Evolutionary conservation across 495 filamentous ascomycete species (phyloP).

Genomic region (Hypoxylon fragiforme): DNA sequence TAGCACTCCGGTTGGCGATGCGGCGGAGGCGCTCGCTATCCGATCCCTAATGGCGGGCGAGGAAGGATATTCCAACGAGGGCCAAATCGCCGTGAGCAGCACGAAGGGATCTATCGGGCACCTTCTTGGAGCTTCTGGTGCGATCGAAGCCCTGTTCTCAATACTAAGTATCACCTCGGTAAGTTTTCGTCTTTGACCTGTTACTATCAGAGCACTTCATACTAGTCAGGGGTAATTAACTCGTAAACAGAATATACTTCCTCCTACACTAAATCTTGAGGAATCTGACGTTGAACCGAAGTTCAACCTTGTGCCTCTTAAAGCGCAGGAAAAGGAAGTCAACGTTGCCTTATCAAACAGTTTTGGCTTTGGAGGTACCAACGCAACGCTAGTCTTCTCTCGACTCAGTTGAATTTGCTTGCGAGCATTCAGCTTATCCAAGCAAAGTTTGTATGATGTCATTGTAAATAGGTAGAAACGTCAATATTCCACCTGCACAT

Average conservation of each 20-base stretch:
- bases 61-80: slow-evolving; percentile 62
- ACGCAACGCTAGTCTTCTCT: slow-evolving; percentile 84
- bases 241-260: slow-evolving; percentile 66
- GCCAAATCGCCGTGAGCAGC: slow-evolving; percentile 80
- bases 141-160: slow-evolving; percentile 84
- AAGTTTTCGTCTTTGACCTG: slow-evolving; percentile 39
- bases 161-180: slow-evolving; percentile 77
- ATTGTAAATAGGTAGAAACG: background rate
- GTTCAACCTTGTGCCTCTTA: slow-evolving; percentile 83
- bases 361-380: slow-evolving; percentile 97
- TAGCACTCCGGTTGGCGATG: slow-evolving; percentile 80
- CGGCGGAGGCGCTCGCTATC: slow-evolving; percentile 85
- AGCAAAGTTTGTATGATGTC: no score
- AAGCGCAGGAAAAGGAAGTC: slow-evolving; percentile 69
- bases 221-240: slow-evolving; percentile 21
- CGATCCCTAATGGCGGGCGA: slow-evolving; percentile 73
- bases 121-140: slow-evolving; percentile 86
- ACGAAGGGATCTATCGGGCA: slow-evolving; percentile 95
- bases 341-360: slow-evolving; percentile 87
- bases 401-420: slow-evolving; percentile 1
- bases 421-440: no score
- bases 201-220: background rate
- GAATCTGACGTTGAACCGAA: slow-evolving; percentile 69
- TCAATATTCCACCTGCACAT: no score
- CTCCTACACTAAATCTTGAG: slow-evolving; percentile 84